Evolutionary conservation across 192 early-diverging fungal species (phyloP), one percentile per base, ranked within the genome.

Genomic region (Podila epigama): DNA sequence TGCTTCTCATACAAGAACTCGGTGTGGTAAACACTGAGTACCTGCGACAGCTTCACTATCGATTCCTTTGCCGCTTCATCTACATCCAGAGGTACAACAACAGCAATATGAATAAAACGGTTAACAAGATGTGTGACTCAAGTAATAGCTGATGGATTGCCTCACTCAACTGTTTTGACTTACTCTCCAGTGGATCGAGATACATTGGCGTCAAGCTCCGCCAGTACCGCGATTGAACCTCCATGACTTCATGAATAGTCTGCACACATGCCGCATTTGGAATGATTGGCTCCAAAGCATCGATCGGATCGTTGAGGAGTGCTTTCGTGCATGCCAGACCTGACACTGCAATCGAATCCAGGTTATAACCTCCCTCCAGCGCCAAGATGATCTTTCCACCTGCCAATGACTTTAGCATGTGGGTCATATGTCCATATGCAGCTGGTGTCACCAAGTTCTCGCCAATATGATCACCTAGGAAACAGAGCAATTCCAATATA

Each of bases 281-380:
- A 22, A 54, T 59, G 29, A 82, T 62, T 8, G 72, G 68, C 16
- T 36, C 51, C 15, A 88, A 56, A 22, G 64, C 69, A 18, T 55
- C 69, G n/a, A 82, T 82, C 20, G 82, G 66, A 54, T 94, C 85
- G 7, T 87, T 89, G 15, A 96, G 75, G 18, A 98, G 80, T 10
- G 89, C 87, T 58, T 85, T 81, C 58, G 89, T 89, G 65, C 94
- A 96, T 0, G 90, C 95, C 33, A 89, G 65, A 3, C 93, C 87
- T 16, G 93, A 95, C 16, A 87, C 80, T 9, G 93, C 81, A 29
- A 92, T 88, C 0, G 92, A 89, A 16, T 91, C 85, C 22, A 94
- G 53, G 54, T 95, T 94, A 67, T 97, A 96, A 0, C 96, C 96
- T 50, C 96, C 96, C 73, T 97, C 96, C 7, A 98, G 68, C 8